phyloP scores from a whole-genome alignment of 2,329 filamentous ascomycete species.

The Arthrinium puccinioides region DNA sequence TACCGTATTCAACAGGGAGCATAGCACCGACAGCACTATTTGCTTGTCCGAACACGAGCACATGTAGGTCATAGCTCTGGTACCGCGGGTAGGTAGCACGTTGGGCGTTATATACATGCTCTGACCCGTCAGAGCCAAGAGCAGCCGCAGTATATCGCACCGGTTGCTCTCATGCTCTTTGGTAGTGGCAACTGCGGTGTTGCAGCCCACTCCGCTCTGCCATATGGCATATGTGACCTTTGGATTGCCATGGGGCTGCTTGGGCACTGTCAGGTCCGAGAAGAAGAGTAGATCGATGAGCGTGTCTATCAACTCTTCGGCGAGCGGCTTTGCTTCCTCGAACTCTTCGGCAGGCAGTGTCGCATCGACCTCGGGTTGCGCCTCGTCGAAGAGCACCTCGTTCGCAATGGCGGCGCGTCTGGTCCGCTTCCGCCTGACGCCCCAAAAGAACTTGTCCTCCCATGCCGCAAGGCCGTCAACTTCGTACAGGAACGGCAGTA shows the following conservation, averaged over 20 bases:
- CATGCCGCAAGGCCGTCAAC: slow-evolving; percentile 73
- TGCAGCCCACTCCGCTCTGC: slow-evolving; percentile 96
- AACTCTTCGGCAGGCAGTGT: slow-evolving; percentile 52
- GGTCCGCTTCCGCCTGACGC: slow-evolving; percentile 62
- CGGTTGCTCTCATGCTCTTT: slow-evolving; percentile 92
- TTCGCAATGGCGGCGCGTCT: slow-evolving; percentile 56
- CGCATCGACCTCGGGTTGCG: slow-evolving; percentile 38
- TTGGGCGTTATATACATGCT: slow-evolving; percentile 88
- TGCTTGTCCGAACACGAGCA: slow-evolving; percentile 87
- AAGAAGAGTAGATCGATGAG: slow-evolving; percentile 88
- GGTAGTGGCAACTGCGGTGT: slow-evolving; percentile 77
- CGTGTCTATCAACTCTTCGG: slow-evolving; percentile 87
- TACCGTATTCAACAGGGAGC: slow-evolving; percentile 90
- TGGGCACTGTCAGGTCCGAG: slow-evolving; percentile 78
- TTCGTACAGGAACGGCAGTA: slow-evolving; percentile 90
- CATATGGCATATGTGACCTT: slow-evolving; percentile 93
- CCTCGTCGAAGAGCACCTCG: slow-evolving; percentile 81
- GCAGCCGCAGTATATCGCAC: slow-evolving; percentile 78
- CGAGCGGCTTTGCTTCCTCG: slow-evolving; percentile 78
- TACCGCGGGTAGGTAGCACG: slow-evolving; percentile 72
- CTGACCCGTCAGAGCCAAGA: slow-evolving; percentile 80
- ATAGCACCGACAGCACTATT: slow-evolving; percentile 80
- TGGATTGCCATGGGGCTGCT: slow-evolving; percentile 59
- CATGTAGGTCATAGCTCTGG: slow-evolving; percentile 80
- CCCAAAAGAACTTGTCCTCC: slow-evolving; percentile 95